Evolutionary conservation across 2,329 filamentous ascomycete genomes (phyloP).

Genomic region (Sporothrix inflata): DNA sequence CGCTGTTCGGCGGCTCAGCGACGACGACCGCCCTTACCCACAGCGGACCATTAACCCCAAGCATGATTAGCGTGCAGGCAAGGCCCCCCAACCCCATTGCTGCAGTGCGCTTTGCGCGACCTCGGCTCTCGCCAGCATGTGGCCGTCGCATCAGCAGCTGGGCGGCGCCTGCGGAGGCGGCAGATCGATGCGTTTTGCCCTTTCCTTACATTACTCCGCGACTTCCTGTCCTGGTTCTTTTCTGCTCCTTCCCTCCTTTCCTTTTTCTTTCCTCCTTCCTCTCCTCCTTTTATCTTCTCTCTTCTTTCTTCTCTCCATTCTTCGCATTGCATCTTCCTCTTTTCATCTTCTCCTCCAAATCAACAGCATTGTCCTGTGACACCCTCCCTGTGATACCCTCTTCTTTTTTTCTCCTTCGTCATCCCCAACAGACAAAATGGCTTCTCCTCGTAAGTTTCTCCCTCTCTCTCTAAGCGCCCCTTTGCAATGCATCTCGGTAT

Average conservation of each 20-base stretch:
- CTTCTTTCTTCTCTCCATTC: not conserved
- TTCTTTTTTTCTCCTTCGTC: conserved; percentile 22
- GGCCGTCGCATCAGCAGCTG: conserved; percentile 23
- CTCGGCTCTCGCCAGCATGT: conserved; percentile 37
- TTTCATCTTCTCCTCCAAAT: not conserved
- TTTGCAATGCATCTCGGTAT: not conserved
- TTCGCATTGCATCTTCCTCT: not conserved
- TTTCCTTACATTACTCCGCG: conserved; percentile 5
- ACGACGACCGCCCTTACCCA: not conserved
- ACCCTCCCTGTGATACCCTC: conserved; percentile 23
- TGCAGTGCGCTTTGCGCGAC: conserved; percentile 28
- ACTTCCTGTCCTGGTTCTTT: conserved; percentile 2
- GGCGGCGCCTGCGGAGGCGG: conserved; percentile 21
- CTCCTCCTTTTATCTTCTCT: not conserved
- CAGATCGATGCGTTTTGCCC: conserved; percentile 5
- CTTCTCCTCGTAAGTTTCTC: conserved; percentile 72
- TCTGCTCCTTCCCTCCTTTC: not conserved
- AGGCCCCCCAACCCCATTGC: not conserved
- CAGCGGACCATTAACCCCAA: conserved; percentile 21
- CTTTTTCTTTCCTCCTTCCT: not conserved
- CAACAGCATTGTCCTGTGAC: conserved; percentile 18
- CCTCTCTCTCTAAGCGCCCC: not conserved
- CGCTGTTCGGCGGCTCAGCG: conserved; percentile 12
- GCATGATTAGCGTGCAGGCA: conserved; percentile 20
- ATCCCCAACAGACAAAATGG: conserved; percentile 56